These are phyloP conservation scores for Sordaria brevicollis DNA, from an alignment of 495 filamentous ascomycete species.

Conservation along the genomic window DNA sequence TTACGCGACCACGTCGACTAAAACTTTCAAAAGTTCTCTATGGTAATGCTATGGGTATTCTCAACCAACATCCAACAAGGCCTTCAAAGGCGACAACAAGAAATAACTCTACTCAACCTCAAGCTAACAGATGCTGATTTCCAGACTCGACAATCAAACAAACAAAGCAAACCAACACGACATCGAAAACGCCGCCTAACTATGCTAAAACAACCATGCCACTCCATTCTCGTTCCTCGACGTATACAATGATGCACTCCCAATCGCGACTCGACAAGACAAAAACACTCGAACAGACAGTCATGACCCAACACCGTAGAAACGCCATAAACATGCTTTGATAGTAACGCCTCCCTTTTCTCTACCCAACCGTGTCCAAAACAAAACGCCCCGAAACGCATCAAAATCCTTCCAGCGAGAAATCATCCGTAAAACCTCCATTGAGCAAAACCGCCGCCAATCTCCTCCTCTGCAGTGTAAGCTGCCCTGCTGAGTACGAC, in stretches of 20 bases:
- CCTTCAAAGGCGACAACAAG: not conserved
- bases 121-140: not conserved
- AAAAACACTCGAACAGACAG: not conserved
- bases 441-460: constrained; percentile 64
- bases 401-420: constrained; percentile 25
- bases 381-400: not conserved
- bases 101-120: not conserved
- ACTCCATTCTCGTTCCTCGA: not conserved
- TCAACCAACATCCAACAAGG: not conserved
- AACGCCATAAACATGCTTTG: not conserved
- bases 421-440: constrained; percentile 46
- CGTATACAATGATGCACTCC: not conserved
- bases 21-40: not conserved
- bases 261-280: not conserved
- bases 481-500: constrained; percentile 45
- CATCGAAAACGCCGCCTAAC: not conserved
- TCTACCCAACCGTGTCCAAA: not conserved
- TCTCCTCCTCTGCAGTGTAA: constrained; percentile 46
- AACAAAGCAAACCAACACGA: not conserved
- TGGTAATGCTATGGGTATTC: not conserved
- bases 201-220: not conserved
- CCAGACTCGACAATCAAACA: not conserved
- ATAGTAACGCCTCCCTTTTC: not conserved
- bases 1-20: not conserved
- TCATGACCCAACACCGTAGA: not conserved